Conservation (phyloP, 768 basidiomycete species). For the Leccinellum albellum region DNA sequence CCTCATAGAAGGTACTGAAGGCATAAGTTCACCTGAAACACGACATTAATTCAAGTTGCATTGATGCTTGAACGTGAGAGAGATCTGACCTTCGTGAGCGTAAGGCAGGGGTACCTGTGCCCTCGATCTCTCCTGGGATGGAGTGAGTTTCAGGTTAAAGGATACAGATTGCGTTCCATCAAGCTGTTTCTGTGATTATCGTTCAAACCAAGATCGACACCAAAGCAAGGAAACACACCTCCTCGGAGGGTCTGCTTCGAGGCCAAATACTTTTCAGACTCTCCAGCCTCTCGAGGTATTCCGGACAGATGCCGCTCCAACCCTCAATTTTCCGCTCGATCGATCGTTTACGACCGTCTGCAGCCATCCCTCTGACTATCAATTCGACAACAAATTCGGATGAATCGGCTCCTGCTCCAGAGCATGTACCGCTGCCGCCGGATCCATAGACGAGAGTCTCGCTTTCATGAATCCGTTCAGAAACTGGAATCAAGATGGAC, state of each 20-base stretch:
- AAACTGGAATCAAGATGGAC: constrained; percentile 68
- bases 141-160: constrained; percentile 85
- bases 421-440: constrained; percentile 44
- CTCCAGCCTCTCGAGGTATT: constrained; percentile 49
- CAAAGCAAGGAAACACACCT: constrained; percentile 13
- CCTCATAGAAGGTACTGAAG: constrained; percentile 14
- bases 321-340: constrained; percentile 63
- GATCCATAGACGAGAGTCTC: constrained; percentile 59
- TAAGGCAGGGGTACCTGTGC: constrained; percentile 88
- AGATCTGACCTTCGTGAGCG: constrained; percentile 68
- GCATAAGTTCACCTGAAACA: constrained; percentile 33
- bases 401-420: constrained; percentile 31
- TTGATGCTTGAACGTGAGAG: neutral
- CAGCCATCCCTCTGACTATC: constrained; percentile 43
- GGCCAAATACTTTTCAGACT: constrained; percentile 47
- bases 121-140: constrained; percentile 73
- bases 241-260: constrained; percentile 29
- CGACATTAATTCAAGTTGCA: constrained; percentile 1
- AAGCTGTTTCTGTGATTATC: constrained; percentile 31
- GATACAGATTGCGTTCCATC: constrained; percentile 70
- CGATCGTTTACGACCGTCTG: constrained; percentile 47
- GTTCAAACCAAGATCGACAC: neutral
- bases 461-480: constrained; percentile 56
- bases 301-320: constrained; percentile 46
- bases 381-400: constrained; percentile 62